Evolutionary conservation across 441 rosid genomes (phyloP).

Genomic region (Francoa sonchifolia): DNA sequence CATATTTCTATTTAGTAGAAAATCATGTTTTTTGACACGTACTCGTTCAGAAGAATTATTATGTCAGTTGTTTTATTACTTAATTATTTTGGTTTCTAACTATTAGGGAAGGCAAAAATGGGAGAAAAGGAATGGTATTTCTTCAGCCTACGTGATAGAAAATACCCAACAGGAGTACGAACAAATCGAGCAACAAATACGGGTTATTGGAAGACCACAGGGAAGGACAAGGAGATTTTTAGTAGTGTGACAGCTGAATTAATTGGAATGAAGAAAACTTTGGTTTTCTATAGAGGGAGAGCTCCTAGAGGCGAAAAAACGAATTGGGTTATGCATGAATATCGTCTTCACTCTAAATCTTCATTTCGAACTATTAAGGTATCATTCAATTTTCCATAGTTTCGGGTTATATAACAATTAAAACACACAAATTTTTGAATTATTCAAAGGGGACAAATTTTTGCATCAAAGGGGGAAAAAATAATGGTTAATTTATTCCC

Average conservation of each 20-base stretch:
- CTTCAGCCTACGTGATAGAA: slow-evolving; percentile 51
- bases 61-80: background rate
- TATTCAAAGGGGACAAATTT: too few relatives aligned
- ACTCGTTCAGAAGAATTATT: too few relatives aligned
- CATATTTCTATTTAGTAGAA: too few relatives aligned
- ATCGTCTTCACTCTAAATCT: slow-evolving; percentile 40
- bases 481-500: too few relatives aligned
- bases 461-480: too few relatives aligned
- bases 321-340: slow-evolving; percentile 77
- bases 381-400: slow-evolving; percentile 3
- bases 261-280: slow-evolving; percentile 74
- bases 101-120: slow-evolving; percentile 56
- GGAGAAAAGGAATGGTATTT: slow-evolving; percentile 77
- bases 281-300: slow-evolving; percentile 62
- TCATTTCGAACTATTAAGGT: slow-evolving; percentile 40
- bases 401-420: too few relatives aligned
- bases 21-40: too few relatives aligned
- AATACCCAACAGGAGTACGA: slow-evolving; percentile 67
- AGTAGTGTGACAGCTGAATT: slow-evolving; percentile 29
- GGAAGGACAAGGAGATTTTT: slow-evolving; percentile 56
- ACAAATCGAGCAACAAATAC: slow-evolving; percentile 69
- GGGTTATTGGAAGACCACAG: slow-evolving; percentile 73
- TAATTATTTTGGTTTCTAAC: background rate
- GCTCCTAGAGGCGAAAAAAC: slow-evolving; percentile 73
- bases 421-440: too few relatives aligned